Percentiles rank a stretch among this genome's conserved stretches.
These are phyloP conservation scores for Ceratocystiopsis sp. DNA, from an alignment of 2,329 filamentous ascomycete genomes.

Conservation along the genomic window DNA sequence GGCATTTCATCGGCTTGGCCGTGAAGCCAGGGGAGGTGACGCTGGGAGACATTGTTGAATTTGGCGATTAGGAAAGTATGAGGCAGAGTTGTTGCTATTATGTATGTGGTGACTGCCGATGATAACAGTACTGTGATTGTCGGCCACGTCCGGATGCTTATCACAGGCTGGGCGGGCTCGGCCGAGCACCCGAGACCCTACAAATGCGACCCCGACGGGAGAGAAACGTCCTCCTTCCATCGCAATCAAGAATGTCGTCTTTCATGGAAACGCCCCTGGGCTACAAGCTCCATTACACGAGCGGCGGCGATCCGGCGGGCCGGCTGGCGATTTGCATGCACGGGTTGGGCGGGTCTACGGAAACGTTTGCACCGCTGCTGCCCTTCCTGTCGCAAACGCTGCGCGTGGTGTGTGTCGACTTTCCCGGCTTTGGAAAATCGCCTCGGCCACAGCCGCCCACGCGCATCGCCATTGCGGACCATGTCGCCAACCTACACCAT, in stretches of 20 bases:
- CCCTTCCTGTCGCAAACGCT: slow-evolving; percentile 7
- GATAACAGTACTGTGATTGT: too few species aligned
- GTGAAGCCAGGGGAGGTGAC: slow-evolving; percentile 15
- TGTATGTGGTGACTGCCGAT: too few species aligned
- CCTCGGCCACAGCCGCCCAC: slow-evolving; percentile 1
- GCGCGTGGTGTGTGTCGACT: slow-evolving; percentile 12
- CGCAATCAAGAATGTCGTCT: neutral
- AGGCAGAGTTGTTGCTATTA: too few species aligned
- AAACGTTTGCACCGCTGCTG: slow-evolving; percentile 11
- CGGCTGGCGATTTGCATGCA: slow-evolving; percentile 14
- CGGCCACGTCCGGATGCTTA: too few species aligned
- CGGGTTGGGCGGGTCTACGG: slow-evolving; percentile 14
- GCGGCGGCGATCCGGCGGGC: slow-evolving; percentile 9
- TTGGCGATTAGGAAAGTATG: too few species aligned
- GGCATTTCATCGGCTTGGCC: slow-evolving; percentile 15
- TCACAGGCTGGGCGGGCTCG: too few species aligned
- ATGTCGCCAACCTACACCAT: slow-evolving; percentile 15
- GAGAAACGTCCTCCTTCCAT: too few species aligned
- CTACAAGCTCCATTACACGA: slow-evolving; percentile 1
- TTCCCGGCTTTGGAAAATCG: slow-evolving; percentile 15
- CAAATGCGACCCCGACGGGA: too few species aligned
- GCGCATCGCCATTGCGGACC: slow-evolving; percentile 10
- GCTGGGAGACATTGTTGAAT: slow-evolving; percentile 3
- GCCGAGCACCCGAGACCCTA: too few species aligned
- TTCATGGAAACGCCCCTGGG: slow-evolving; percentile 1